Base-by-base conservation (phyloP, 495 filamentous ascomycete genomes). In the Tuber aestivum region DNA sequence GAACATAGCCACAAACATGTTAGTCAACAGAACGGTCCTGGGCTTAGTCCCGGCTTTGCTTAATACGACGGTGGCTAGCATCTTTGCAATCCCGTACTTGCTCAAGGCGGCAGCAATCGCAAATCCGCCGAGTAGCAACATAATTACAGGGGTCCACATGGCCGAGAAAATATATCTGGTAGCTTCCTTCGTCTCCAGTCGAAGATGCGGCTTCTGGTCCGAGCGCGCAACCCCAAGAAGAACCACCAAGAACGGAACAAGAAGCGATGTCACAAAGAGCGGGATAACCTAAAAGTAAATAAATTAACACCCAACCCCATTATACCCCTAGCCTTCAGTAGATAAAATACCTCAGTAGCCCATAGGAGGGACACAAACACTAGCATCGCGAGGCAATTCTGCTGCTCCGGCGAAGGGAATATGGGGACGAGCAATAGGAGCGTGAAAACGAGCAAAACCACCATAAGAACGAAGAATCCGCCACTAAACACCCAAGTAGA, bases 91-190 rank as follows among this genome's bases (percentile, higher is more conserved):
- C 79, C 94, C 93, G 83, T 97, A 97, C 83, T 99, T 99, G 65
- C 94, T 97, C 75, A 99, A 85, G 0, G 96, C 95, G 0, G 95
- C 95, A 16, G 95, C 95, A 78, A 99, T 91, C 20, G 96, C 94
- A 81, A 99, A 99, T 14, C 95, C 95, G 78, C 95, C 95, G 32
- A 99, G 90, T 35, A 99, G 88, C 20, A 99, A 89, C 96, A 98
- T 98, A 78, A 99, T 99, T 44, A 98, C 95, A 0, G 96, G 94
- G 16, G 94, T 97, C 95, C 95, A 99, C 95, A 99, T 99, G 32
- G 95, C 90, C 41, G 93, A 86, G 80, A 98, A 97, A 48, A 97
- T 90, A 81, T 91, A 93, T 72, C 87, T 87, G 0, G 94, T 91
- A 8, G 95, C 94, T 40, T 88, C 87, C 79, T 92, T 92, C 1